Percentiles rank a stretch among this genome's conserved stretches.
Evolutionary conservation across 116 monocot genomes (phyloP).

Genomic region (Cymodocea nodosa): DNA sequence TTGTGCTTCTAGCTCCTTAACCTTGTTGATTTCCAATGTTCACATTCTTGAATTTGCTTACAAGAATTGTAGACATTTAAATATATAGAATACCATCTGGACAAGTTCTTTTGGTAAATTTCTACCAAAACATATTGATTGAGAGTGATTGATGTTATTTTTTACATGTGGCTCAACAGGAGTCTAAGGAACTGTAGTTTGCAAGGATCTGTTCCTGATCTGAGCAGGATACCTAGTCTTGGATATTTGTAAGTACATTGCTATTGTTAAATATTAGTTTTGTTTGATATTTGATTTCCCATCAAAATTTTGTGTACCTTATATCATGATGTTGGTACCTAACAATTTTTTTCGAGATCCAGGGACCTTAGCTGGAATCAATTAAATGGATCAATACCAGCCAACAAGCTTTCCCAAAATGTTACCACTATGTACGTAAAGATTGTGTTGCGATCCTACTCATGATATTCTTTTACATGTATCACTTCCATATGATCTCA

Average conservation of each 20-base stretch:
- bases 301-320: background rate
- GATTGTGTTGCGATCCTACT: background rate
- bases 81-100: no score
- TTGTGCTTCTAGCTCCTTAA: no score
- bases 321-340: background rate
- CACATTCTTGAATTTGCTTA: no score
- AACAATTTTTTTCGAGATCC: conserved; percentile 18
- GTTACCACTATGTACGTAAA: conserved; percentile 80
- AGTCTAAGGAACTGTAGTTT: conserved; percentile 86
- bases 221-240: conserved; percentile 63
- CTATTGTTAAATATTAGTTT: background rate
- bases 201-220: conserved; percentile 75
- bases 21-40: no score
- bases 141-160: background rate
- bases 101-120: background rate
- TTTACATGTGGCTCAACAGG: conserved; percentile 26
- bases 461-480: background rate
- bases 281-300: background rate
- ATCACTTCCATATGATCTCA: background rate
- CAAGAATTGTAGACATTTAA: no score
- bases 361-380: conserved; percentile 92
- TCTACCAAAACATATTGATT: background rate
- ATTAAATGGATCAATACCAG: conserved; percentile 66
- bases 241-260: conserved; percentile 61
- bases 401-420: conserved; percentile 60